Evolutionary conservation across 805 yeast species (phyloP), one percentile per base, ranked within the genome.

Genomic region (Myxozyma kluyveri): DNA sequence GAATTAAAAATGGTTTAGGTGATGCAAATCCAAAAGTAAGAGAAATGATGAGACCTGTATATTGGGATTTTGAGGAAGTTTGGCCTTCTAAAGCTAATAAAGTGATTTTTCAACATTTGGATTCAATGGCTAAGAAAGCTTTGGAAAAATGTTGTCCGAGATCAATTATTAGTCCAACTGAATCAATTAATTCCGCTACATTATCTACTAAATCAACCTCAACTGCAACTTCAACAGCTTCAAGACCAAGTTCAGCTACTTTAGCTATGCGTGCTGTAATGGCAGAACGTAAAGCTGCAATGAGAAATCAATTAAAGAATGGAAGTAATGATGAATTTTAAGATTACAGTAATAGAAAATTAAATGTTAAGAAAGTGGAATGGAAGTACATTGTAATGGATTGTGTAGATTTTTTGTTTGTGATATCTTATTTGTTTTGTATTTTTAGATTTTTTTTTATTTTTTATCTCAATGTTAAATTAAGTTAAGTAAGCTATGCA

Each of bases 21-120:
- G 98, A 90, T 66, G 87, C 96, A 0, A 84, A 85, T 52, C 88
- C 90, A 0, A 71, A 78, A 0, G 96, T 87, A 0, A 76, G 97
- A 58, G 95, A 82, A 61, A 72, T 80, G 0, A 86, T 84, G 72
- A 77, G 96, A 65, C 71, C 74, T 2, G 75, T 88, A 0, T 91
- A 77, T 62, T 90, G 96, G 96, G 72, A 78, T 12, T 76, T 80
- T 49, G 76, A 75, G 59, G 73, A 71, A 19, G 63, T 75, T 4
- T 84, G 80, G 69, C 85, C 87, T 0, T 62, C 67, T 0, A 69
- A 72, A 12, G 85, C 82, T 0, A 78, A 75, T 9, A 29, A 29
- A 14, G 58, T 56, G 14, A 65, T 70, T 4, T 55, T 71, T 47
- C 52, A 49, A 17, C 70, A 64, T 33, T 59, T 79, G 24, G 85